Evolutionary conservation across 2,329 filamentous ascomycete genomes (phyloP).

Genomic region (Penicillium sp.): DNA sequence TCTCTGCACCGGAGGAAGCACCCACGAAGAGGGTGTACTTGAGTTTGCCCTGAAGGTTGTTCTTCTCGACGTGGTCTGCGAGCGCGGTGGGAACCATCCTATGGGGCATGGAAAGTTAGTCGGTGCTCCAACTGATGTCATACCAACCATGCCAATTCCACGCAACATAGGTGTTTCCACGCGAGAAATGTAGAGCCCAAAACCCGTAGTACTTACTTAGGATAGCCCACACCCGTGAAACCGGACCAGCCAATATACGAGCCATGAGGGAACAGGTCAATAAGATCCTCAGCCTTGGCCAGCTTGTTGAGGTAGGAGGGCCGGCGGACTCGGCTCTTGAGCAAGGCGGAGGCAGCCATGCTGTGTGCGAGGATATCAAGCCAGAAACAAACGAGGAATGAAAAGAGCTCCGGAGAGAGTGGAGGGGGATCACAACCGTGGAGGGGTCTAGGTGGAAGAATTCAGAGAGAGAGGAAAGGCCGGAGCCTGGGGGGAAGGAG

Average conservation of each 20-base stretch:
- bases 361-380: slow-evolving; percentile 7
- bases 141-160: not conserved
- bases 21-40: slow-evolving; percentile 88
- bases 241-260: slow-evolving; percentile 90
- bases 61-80: slow-evolving; percentile 86
- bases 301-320: slow-evolving; percentile 80
- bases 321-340: slow-evolving; percentile 74
- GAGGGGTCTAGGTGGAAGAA: slow-evolving; percentile 9
- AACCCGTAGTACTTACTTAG: slow-evolving; percentile 62
- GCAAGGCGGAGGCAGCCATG: slow-evolving; percentile 67
- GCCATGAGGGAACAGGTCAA: slow-evolving; percentile 79
- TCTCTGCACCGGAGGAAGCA: slow-evolving; percentile 85
- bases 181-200: not conserved
- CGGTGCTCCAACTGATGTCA: not conserved
- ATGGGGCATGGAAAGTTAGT: not conserved
- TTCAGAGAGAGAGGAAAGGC: slow-evolving; percentile 6
- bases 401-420: not conserved
- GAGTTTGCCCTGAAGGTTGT: slow-evolving; percentile 78
- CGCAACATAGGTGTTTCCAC: not conserved
- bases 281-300: slow-evolving; percentile 74
- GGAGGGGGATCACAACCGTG: slow-evolving; percentile 11
- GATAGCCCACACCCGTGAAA: slow-evolving; percentile 88
- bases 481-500: slow-evolving; percentile 4
- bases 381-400: not conserved
- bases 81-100: slow-evolving; percentile 82